Conservation (phyloP, 306 rosid species). For the Citrullus amarus region DNA sequence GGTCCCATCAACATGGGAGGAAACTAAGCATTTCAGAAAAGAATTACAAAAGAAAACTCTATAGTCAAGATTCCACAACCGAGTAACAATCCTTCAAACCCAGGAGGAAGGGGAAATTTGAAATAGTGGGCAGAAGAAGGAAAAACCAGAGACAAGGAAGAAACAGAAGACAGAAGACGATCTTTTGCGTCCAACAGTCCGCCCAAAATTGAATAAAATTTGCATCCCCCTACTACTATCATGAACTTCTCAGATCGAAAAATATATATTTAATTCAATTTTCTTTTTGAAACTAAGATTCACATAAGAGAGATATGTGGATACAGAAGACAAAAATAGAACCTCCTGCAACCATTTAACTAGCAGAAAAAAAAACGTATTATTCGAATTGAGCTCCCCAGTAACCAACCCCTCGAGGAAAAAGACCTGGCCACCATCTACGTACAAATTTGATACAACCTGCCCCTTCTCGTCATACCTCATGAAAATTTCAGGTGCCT, state of each 20-base stretch:
- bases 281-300: neutral
- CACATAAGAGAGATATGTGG: neutral
- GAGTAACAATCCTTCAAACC: neutral
- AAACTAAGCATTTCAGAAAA: neutral
- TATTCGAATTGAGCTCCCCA: no score
- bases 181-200: neutral
- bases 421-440: neutral
- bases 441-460: neutral
- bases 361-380: neutral
- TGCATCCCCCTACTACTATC: neutral
- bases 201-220: neutral
- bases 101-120: neutral
- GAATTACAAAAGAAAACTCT: neutral
- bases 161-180: neutral
- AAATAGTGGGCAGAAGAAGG: neutral
- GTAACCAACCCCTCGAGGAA: neutral
- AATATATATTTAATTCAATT: neutral
- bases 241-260: neutral
- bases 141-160: neutral
- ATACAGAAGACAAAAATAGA: neutral
- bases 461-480: neutral
- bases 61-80: neutral
- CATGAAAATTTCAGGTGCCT: conserved; percentile 78
- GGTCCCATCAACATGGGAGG: neutral
- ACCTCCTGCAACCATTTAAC: neutral